phyloP scores from a whole-genome alignment of 225 moss, liverwort and hornwort species.

The Bryoerythrophyllum caledonicum region DNA sequence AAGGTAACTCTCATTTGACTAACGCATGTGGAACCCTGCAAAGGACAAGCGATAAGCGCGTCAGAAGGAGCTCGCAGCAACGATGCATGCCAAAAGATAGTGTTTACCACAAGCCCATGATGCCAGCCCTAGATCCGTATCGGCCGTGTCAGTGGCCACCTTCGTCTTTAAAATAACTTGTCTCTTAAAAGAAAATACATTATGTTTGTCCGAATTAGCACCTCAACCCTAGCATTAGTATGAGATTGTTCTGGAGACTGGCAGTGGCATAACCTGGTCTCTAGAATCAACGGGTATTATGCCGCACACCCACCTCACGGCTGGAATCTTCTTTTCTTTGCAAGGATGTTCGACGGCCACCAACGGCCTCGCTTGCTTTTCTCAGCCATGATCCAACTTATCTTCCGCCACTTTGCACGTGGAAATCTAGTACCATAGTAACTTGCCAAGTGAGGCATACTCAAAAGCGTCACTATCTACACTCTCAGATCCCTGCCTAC shows the following conservation, averaged over 20 bases:
- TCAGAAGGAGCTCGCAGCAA: constrained; percentile 11
- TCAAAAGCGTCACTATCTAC: background rate
- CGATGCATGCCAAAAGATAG: background rate
- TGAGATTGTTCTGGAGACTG: background rate
- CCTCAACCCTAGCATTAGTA: background rate
- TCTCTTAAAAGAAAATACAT: too few species aligned
- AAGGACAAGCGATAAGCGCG: constrained; percentile 9
- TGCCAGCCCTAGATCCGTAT: constrained; percentile 26
- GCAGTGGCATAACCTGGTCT: background rate
- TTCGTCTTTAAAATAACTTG: background rate
- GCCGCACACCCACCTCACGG: background rate
- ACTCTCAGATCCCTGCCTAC: background rate
- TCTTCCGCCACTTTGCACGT: background rate
- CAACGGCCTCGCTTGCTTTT: constrained; percentile 23
- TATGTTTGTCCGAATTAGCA: background rate
- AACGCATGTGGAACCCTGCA: background rate
- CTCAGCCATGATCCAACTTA: constrained; percentile 12
- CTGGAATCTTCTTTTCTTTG: background rate
- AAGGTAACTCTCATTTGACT: too few species aligned
- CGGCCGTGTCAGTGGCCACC: constrained; percentile 11
- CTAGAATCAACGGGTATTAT: constrained; percentile 11
- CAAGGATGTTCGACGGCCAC: background rate
- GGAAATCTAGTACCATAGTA: background rate
- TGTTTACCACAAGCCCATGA: constrained; percentile 16
- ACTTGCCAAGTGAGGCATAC: background rate